A percentile compares a stretch with the other conserved stretches of the same genome.
Evolutionary conservation across 1,139 yeast species (phyloP).

Genomic region (Lodderomyces metapsilosis): DNA sequence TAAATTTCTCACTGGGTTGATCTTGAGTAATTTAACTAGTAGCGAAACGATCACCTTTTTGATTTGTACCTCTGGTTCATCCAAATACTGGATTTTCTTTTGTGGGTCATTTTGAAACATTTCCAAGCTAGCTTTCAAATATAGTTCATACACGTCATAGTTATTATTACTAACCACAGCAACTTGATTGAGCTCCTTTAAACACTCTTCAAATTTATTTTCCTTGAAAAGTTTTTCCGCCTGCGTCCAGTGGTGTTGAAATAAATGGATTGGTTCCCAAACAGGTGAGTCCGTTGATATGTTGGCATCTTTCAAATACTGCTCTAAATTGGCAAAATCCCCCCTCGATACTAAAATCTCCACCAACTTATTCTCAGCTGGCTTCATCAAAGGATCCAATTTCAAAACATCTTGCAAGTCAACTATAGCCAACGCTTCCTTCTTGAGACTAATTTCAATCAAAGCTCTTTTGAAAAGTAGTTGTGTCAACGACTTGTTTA

Average conservation of each 20-base stretch:
- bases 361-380: slow-evolving; percentile 44
- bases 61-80: slow-evolving; percentile 12
- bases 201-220: slow-evolving; percentile 20
- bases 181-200: slow-evolving; percentile 24
- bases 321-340: slow-evolving; percentile 25
- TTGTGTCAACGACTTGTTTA: slow-evolving; percentile 24
- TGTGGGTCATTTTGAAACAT: slow-evolving; percentile 15
- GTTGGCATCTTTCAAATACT: slow-evolving; percentile 11
- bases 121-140: slow-evolving; percentile 20
- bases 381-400: slow-evolving; percentile 36
- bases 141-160: slow-evolving; percentile 20
- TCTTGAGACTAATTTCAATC: slow-evolving; percentile 49
- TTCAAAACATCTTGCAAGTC: slow-evolving; percentile 46
- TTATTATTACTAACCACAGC: slow-evolving; percentile 23
- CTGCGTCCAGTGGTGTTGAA: slow-evolving; percentile 18
- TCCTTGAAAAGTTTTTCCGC: slow-evolving; percentile 17
- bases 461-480: slow-evolving; percentile 54
- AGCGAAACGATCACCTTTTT: slow-evolving; percentile 24
- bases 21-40: slow-evolving; percentile 25
- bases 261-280: slow-evolving; percentile 17
- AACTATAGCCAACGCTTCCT: slow-evolving; percentile 44
- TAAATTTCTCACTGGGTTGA: slow-evolving; percentile 33
- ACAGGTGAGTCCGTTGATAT: slow-evolving; percentile 16
- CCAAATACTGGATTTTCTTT: slow-evolving; percentile 13
- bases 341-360: slow-evolving; percentile 50